Evolutionary conservation across 2,329 filamentous ascomycete species (phyloP).

Genomic region (Ophiocordyceps unilateralis): DNA sequence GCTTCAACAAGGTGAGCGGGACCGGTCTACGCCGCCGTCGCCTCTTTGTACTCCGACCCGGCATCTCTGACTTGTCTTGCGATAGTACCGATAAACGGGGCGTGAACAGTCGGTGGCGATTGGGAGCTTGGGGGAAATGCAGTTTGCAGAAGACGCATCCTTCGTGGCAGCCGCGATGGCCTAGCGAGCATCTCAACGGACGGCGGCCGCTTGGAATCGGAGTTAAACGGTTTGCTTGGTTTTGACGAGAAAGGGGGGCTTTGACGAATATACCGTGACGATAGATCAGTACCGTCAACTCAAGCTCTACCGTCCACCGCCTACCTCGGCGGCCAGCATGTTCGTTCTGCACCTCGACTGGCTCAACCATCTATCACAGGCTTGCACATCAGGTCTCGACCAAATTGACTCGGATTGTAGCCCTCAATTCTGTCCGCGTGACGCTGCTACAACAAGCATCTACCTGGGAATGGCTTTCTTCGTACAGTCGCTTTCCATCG

Average conservation of each 20-base stretch:
- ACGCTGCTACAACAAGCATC: too few relatives aligned
- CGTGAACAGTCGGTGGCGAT: not conserved
- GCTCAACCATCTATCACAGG: too few relatives aligned
- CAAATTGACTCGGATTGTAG: too few relatives aligned
- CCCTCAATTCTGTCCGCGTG: too few relatives aligned
- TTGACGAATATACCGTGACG: constrained; percentile 23
- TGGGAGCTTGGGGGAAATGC: not conserved
- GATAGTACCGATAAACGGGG: constrained; percentile 20
- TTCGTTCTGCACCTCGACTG: too few relatives aligned
- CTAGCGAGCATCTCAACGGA: constrained; percentile 20
- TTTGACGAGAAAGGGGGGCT: constrained; percentile 24
- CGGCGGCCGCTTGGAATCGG: constrained; percentile 27
- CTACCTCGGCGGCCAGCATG: constrained; percentile 3
- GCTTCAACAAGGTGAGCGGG: constrained; percentile 49
- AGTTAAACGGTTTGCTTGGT: constrained; percentile 28
- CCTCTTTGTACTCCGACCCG: not conserved
- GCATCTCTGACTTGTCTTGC: constrained; percentile 4
- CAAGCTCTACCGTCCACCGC: constrained; percentile 17
- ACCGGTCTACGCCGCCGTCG: not conserved
- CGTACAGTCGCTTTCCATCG: too few relatives aligned
- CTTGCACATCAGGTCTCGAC: too few relatives aligned
- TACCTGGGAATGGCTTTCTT: too few relatives aligned
- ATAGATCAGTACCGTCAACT: constrained; percentile 26
- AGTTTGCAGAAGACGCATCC: constrained; percentile 6
- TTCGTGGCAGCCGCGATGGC: constrained; percentile 9